phyloP scores from a whole-genome alignment of 2,329 filamentous ascomycete species.

The Alternaria hordeiaustralica region DNA sequence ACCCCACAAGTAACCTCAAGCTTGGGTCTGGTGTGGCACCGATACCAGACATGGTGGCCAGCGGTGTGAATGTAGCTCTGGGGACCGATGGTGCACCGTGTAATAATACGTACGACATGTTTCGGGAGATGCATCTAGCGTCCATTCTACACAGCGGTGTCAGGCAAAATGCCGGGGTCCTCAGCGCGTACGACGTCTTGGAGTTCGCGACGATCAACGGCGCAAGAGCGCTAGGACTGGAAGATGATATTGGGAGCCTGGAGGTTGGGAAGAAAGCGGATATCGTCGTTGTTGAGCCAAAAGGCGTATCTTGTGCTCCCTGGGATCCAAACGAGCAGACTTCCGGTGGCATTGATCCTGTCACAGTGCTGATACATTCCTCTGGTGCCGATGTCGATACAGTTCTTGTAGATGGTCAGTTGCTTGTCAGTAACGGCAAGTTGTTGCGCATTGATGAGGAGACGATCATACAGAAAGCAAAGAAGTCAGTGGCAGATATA shows the following conservation, averaged over 20 bases:
- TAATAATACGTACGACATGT: conserved; percentile 41
- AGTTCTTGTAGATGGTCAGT: conserved; percentile 26
- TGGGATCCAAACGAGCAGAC: conserved; percentile 44
- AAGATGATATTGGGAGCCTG: conserved; percentile 48
- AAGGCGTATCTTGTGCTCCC: conserved; percentile 46
- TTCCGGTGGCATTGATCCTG: conserved; percentile 44
- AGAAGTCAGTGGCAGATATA: conserved; percentile 17
- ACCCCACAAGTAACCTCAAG: conserved; percentile 33
- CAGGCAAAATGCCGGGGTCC: conserved; percentile 18
- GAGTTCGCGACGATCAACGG: conserved; percentile 36
- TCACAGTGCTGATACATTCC: conserved; percentile 36
- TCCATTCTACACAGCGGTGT: conserved; percentile 27
- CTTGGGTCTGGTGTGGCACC: conserved; percentile 29
- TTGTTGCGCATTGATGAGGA: conserved; percentile 16
- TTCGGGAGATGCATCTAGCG: conserved; percentile 35
- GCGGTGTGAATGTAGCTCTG: conserved; percentile 23
- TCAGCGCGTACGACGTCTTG: conserved; percentile 27
- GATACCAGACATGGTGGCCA: conserved; percentile 23
- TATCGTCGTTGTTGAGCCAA: conserved; percentile 45
- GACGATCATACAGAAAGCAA: conserved; percentile 13
- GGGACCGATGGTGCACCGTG: conserved; percentile 38
- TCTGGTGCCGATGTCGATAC: conserved; percentile 22
- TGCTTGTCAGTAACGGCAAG: conserved; percentile 18
- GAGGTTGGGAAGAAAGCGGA: conserved; percentile 54
- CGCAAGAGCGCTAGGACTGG: conserved; percentile 39